phyloP scores from a whole-genome alignment of 164 flowering plant genomes.

The Cinnamomum micranthum region DNA sequence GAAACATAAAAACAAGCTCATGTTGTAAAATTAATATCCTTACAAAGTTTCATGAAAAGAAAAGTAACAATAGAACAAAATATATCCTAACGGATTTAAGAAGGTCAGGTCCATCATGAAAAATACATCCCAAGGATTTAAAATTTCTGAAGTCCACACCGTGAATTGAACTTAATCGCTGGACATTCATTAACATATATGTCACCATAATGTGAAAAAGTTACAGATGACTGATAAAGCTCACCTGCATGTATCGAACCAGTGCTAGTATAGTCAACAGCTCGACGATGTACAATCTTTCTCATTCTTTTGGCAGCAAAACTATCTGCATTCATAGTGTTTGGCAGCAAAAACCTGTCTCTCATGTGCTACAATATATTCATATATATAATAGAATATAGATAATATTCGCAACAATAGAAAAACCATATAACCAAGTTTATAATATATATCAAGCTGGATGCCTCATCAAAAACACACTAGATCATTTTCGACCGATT shows the following conservation, averaged over 20 bases:
- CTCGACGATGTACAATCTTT: conserved; percentile 85
- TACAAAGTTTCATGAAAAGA: too few species aligned
- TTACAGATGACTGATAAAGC: neutral
- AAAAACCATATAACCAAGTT: neutral
- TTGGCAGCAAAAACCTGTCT: conserved; percentile 80
- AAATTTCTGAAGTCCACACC: neutral
- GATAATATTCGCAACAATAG: neutral
- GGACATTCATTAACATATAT: too few species aligned
- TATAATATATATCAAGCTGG: too few species aligned
- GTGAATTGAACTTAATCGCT: too few species aligned
- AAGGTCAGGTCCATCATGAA: neutral
- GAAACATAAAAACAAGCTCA: too few species aligned
- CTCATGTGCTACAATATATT: conserved; percentile 58
- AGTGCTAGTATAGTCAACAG: conserved; percentile 97
- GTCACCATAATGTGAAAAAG: neutral
- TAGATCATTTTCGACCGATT: too few species aligned
- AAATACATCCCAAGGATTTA: neutral
- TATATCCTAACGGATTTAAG: neutral
- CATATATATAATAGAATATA: neutral
- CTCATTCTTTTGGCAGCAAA: conserved; percentile 91
- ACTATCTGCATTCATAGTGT: conserved; percentile 49
- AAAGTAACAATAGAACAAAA: too few species aligned
- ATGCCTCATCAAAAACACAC: too few species aligned
- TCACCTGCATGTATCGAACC: conserved; percentile 89
- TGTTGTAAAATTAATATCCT: too few species aligned